Conservation (phyloP, 306 rosid species). For the Hylodesmum podocarpum region DNA sequence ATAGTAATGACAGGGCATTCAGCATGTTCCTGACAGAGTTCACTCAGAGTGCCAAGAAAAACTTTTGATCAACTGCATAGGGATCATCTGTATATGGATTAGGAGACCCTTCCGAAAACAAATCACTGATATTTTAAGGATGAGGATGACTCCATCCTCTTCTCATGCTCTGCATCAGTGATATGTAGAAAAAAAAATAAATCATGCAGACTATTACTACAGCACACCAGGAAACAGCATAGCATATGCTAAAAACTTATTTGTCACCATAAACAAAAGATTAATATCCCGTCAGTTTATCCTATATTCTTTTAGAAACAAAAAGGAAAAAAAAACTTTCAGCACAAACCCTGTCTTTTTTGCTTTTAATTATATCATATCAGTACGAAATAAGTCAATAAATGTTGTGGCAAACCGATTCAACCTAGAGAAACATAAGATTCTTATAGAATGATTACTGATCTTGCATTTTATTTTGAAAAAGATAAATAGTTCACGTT, state of each 20-base stretch:
- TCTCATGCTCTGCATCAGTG: slow-evolving; percentile 52
- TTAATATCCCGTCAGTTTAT: slow-evolving; percentile 12
- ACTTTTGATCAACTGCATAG: too few species aligned
- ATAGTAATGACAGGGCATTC: too few species aligned
- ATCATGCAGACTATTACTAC: not conserved
- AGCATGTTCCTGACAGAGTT: too few species aligned
- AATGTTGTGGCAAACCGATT: slow-evolving; percentile 10
- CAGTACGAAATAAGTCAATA: slow-evolving; percentile 8
- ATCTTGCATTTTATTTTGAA: not conserved
- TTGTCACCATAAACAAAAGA: slow-evolving; percentile 16
- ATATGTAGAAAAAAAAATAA: not conserved
- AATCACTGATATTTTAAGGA: slow-evolving; percentile 81
- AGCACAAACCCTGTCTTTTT: not conserved
- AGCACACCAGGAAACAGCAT: not conserved
- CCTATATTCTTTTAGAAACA: not conserved
- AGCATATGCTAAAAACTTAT: slow-evolving; percentile 9
- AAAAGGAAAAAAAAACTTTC: not conserved
- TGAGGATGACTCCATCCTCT: slow-evolving; percentile 49
- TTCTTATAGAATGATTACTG: slow-evolving; percentile 14
- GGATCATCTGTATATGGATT: slow-evolving; percentile 99
- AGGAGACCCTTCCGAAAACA: slow-evolving; percentile 93
- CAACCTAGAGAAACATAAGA: slow-evolving; percentile 21
- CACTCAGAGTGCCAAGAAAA: too few species aligned
- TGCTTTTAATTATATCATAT: not conserved
- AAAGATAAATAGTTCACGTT: slow-evolving; percentile 2